Evolutionary conservation across 75 land plant species (phyloP).

Genomic region (Chamaecyparis obtusa): DNA sequence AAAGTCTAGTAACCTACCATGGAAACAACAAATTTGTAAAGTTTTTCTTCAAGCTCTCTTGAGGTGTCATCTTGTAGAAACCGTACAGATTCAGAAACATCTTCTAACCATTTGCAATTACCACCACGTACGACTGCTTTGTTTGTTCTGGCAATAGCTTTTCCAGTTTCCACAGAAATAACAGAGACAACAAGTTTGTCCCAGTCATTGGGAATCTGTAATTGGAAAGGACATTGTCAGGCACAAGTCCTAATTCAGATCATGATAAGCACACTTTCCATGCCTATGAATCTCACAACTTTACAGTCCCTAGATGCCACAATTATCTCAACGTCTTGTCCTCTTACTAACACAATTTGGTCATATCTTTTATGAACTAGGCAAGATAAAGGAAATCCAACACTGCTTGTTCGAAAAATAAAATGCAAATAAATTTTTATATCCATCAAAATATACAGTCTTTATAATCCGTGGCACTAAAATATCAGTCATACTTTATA

Average conservation of each 20-base stretch:
- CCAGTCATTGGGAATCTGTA: conserved; percentile 80
- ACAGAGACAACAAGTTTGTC: conserved; percentile 64
- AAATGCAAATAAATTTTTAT: not conserved
- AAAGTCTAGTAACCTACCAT: conserved; percentile 39
- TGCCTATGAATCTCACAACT: not conserved
- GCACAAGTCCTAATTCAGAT: not conserved
- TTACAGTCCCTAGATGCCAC: not conserved
- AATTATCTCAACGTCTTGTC: not conserved
- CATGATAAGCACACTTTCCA: not conserved
- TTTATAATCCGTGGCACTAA: not conserved
- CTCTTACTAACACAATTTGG: not conserved
- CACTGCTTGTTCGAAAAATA: not conserved
- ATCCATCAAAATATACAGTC: not conserved
- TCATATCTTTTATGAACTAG: not conserved
- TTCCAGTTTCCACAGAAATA: conserved; percentile 54
- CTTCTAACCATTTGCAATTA: conserved; percentile 63
- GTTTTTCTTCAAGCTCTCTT: conserved; percentile 55
- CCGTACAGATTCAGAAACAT: conserved; percentile 68
- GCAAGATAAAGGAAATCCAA: not conserved
- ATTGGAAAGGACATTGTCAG: not conserved
- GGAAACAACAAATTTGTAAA: conserved; percentile 66
- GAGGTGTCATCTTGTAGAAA: conserved; percentile 44
- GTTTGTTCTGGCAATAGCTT: conserved; percentile 44
- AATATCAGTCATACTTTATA: not conserved
- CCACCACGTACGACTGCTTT: conserved; percentile 58